Evolutionary conservation across 2,329 filamentous ascomycete genomes (phyloP), one percentile per base, ranked within the genome.

Genomic region (Paramyrothecium sp.): DNA sequence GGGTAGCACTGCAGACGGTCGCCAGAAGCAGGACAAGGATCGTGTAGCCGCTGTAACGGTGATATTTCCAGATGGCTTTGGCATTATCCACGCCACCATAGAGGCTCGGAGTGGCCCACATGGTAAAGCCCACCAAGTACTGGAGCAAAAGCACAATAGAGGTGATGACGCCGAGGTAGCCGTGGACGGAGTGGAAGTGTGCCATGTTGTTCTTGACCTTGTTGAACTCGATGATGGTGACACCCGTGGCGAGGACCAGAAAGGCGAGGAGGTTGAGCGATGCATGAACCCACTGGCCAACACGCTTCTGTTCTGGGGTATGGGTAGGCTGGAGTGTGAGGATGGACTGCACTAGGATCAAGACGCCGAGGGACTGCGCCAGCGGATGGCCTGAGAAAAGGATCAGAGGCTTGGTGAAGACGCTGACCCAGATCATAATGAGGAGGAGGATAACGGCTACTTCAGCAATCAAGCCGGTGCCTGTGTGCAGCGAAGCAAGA

Each of bases 331-430:
- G 95, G 38, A 98, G 83, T 64, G 95, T 78, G 54, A 98, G 86
- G 62, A 93, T 86, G 56, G 89, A 89, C 79, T 97, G 89, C 19
- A 90, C 83, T 66, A 95, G 80, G 57, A 91, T 80, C 60, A 97
- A 80, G 58, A 96, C 73, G 52, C 87, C 92, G 57, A 89, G 63
- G 12, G 78, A 81, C 75, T 84, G 80, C 58, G 88, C 78, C 69
- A 97, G 87, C 8, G 94, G 94, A 73, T 98, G 94, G 10, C 89
- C 86, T 19, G 91, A 92, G 82, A 98, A 97, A 65, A 97, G 86
- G 44, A 91, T 90, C 60, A 96, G 70, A 30, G 78, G 73, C 56
- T 88, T 80, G 47, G 86, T 83, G 69, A 97, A 85, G 62, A 97
- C 84, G 56, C 84, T 84, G 50, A 85, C 84, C 91, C 92, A 97